Conservation (phyloP, 129 eudicot genomes). For the Flaveria robusta region DNA sequence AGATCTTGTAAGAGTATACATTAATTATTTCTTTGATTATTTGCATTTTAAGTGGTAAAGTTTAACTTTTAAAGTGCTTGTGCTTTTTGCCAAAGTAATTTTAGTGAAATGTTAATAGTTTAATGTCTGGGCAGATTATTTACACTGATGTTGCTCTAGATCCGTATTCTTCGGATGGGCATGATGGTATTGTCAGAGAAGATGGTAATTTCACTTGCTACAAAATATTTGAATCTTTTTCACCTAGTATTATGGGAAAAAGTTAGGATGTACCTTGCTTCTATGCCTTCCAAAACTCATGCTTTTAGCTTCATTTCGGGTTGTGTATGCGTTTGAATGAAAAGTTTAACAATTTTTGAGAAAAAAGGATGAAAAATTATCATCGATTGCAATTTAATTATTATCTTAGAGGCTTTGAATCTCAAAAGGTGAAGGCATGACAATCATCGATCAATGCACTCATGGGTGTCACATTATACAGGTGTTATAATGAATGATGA, state of each 20-base stretch:
- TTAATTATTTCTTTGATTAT: neutral
- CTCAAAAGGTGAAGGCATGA: neutral
- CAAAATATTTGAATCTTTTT: neutral
- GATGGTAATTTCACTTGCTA: slow-evolving; percentile 59
- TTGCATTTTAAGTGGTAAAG: neutral
- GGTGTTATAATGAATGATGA: slow-evolving; percentile 99
- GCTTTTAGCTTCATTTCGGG: neutral
- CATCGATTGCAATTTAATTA: neutral
- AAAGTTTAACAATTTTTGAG: neutral
- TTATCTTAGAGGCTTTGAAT: neutral
- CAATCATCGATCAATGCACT: neutral
- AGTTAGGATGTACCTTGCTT: neutral
- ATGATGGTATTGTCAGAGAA: slow-evolving; percentile 99
- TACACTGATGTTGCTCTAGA: slow-evolving; percentile 98
- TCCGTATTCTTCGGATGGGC: slow-evolving; percentile 99
- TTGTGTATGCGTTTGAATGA: neutral
- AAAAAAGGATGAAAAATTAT: neutral
- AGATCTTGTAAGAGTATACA: slow-evolving; percentile 72
- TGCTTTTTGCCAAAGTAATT: neutral
- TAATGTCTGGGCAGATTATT: slow-evolving; percentile 57
- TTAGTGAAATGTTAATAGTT: slow-evolving; percentile 8
- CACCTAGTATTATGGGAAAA: neutral
- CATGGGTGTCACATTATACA: slow-evolving; percentile 39
- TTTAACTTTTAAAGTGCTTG: slow-evolving; percentile 1
- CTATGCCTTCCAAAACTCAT: neutral